Percentiles rank a stretch among this genome's conserved stretches.
phyloP scores from a whole-genome alignment of 257 asterid species.

The Nicotiana attenuata region DNA sequence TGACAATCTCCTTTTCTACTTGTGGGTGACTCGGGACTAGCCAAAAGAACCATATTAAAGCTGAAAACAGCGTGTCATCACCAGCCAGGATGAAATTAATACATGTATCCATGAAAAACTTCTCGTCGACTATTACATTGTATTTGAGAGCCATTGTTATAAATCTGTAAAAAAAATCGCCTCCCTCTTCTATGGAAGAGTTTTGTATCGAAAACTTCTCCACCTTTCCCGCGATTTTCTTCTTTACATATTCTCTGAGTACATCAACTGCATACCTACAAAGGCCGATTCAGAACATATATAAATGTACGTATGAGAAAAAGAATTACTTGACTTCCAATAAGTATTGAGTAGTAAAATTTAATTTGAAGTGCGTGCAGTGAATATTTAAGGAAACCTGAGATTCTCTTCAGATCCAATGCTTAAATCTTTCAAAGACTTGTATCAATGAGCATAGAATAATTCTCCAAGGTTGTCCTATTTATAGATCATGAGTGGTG shows the following conservation, averaged over 20 bases:
- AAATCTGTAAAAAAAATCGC: neutral
- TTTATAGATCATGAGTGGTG: no score
- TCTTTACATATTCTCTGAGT: neutral
- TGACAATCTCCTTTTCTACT: neutral
- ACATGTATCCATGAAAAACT: neutral
- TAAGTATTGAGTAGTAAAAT: no score
- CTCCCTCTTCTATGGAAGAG: no score
- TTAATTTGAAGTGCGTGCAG: no score
- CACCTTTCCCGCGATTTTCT: neutral
- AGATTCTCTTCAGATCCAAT: neutral
- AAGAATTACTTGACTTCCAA: no score
- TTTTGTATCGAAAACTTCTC: no score
- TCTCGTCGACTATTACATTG: neutral
- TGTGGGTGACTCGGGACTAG: neutral
- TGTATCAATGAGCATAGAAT: no score
- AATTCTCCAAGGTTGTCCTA: no score
- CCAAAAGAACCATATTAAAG: slow-evolving; percentile 4
- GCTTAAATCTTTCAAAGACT: no score
- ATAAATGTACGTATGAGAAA: no score
- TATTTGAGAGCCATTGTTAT: neutral
- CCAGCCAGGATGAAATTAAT: neutral
- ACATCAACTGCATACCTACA: neutral
- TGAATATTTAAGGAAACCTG: neutral
- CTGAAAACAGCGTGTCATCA: neutral
- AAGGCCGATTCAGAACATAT: no score